Evolutionary conservation across 176 grass and related monocot species (phyloP), one percentile per base, ranked within the genome.

Genomic region (Eragrostis curvula): DNA sequence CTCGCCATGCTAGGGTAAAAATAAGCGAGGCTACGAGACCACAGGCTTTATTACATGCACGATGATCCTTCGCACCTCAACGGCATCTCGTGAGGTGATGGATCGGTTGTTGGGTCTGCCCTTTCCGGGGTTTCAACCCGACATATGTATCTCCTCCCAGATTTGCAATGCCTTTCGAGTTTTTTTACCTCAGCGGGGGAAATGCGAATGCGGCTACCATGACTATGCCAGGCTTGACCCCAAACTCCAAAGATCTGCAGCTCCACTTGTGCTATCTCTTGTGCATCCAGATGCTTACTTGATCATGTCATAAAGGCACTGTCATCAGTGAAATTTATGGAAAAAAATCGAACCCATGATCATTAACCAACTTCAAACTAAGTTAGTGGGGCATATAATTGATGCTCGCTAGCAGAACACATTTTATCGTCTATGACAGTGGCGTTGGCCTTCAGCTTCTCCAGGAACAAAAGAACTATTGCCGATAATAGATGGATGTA

Each of bases 61-160:
- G 68, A 82, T 56, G 27, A 79, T 66, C 69, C 70, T 74, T 80
- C 13, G 78, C 78, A 78, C 72, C 79, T 59, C 66, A 71, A 11
- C 45, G 71, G 78, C 83, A 85, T 82, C 78, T 49, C 23, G 59
- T 58, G 78, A 86, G 73, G 83, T 86, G 88, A 86, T 86, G 73
- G 67, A 82, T 90, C 50, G 63, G 79, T 61, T 63, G 66, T 36
- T 82, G 67, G 83, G 83, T 78, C 49, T 68, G 78, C 50, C 49
- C 72, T 72, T 49, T 66, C 20, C 23, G 74, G 30, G 50, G 12
- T 86, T 73, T 83, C 83, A 83, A 83, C 79, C 88, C 88, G 83
- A 90, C 88, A 89, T 3, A 78, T 90, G 51, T 73, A 90, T 90
- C 83, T 82, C 79, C 1, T 32, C 60, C 67, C 20, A 77, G 88